Evolutionary conservation across 2,329 filamentous ascomycete species (phyloP), one percentile per base, ranked within the genome.

Genomic region (Penicillium freii): DNA sequence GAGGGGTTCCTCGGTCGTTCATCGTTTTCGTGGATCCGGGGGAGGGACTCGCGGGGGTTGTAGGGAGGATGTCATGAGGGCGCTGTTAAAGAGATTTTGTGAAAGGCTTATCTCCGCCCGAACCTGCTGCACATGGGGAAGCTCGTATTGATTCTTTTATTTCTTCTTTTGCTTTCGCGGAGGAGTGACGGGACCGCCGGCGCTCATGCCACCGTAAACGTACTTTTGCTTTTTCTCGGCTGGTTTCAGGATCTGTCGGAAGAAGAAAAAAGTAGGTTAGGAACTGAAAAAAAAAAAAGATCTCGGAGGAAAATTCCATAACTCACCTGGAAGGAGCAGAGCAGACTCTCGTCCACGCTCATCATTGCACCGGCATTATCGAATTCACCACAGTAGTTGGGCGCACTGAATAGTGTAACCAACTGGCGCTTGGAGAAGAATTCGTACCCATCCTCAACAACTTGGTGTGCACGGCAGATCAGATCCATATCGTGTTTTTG

Each of bases 141-240:
- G 83, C 87, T 90, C 81, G 87, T 82, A 87, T 88, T 80, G 83
- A 82, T 81, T 83, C 81, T 72, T 85, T 75, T 85, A 84, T 81
- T 87, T 87, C 79, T 84, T 82, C 78, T 87, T 86, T 77, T 84
- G 82, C 78, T 87, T 90, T 81, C 84, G 82, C 78, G 86, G 84
- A 82, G 86, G 82, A 84, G 85, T 87, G 78, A 84, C 81, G 77
- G 85, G 84, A 81, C 82, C 84, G 81, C 84, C 82, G 80, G 84
- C 83, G 80, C 84, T 87, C 78, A 88, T 83, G 81, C 84, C 83
- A 81, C 82, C 83, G 81, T 87, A 84, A 75, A 95, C 92, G 84
- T 96, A 97, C 92, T 97, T 97, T 91, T 97, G 93, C 88, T 99
- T 99, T 88, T 99, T 99, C 86, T 99, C 94, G 78, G 94, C 94